Evolutionary conservation across 768 basidiomycete species (phyloP).

Genomic region (Mycena filopes): DNA sequence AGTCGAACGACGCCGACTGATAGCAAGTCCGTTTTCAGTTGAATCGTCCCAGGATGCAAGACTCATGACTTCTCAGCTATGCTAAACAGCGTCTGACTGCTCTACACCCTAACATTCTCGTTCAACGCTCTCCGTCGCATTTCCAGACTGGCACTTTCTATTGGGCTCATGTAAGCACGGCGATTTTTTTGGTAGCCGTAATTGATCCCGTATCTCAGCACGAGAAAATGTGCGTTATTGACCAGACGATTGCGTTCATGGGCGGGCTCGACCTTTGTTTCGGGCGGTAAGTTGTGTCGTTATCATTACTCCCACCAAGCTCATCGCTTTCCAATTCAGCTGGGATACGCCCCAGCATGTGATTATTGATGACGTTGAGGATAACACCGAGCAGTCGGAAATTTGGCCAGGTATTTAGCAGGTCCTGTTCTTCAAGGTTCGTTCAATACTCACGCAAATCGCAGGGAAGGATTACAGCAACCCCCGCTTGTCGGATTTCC

Average conservation of each 20-base stretch:
- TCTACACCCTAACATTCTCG: slow-evolving; percentile 92
- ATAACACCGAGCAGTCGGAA: slow-evolving; percentile 63
- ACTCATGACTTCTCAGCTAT: slow-evolving; percentile 60
- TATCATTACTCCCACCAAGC: neutral
- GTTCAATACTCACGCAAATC: slow-evolving; percentile 6
- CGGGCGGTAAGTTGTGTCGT: slow-evolving; percentile 63
- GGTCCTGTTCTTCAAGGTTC: neutral
- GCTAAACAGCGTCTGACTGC: slow-evolving; percentile 83
- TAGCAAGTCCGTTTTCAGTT: slow-evolving; percentile 71
- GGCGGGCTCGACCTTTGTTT: slow-evolving; percentile 96
- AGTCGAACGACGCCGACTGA: slow-evolving; percentile 94
- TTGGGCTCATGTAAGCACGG: slow-evolving; percentile 90
- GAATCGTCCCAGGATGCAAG: neutral
- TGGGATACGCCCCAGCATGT: slow-evolving; percentile 99
- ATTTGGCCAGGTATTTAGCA: slow-evolving; percentile 87
- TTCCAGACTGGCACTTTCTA: slow-evolving; percentile 98
- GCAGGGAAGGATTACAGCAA: slow-evolving; percentile 96
- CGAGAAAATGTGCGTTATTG: slow-evolving; percentile 97
- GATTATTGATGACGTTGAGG: slow-evolving; percentile 84
- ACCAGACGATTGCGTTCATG: slow-evolving; percentile 98
- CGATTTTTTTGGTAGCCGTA: neutral
- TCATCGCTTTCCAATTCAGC: slow-evolving; percentile 45
- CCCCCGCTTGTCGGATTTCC: slow-evolving; percentile 87
- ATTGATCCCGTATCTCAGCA: slow-evolving; percentile 62
- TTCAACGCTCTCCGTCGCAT: slow-evolving; percentile 97